phyloP scores from a whole-genome alignment of 345 rosid genomes.

The Anacardium occidentale region DNA sequence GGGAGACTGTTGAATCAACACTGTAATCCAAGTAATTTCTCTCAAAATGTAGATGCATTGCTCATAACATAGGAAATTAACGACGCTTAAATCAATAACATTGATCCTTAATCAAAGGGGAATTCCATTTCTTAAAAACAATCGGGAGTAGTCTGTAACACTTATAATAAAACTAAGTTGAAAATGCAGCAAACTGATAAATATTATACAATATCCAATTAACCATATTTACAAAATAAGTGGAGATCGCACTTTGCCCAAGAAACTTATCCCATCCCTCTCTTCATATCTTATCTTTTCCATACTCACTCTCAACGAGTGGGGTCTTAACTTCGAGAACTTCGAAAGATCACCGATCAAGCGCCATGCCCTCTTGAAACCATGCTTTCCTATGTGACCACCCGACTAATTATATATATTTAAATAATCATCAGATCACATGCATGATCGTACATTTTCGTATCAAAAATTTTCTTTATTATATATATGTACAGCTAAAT shows the following conservation, averaged over 20 bases:
- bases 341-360: slow-evolving; percentile 38
- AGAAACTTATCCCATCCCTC: slow-evolving; percentile 61
- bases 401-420: background rate
- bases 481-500: slow-evolving; percentile 9
- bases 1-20: background rate
- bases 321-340: slow-evolving; percentile 53
- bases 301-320: slow-evolving; percentile 47
- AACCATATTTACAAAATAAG: slow-evolving; percentile 16
- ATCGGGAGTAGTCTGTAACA: background rate
- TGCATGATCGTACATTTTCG: slow-evolving; percentile 62
- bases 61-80: background rate
- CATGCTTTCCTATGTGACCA: background rate
- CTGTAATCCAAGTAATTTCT: no score
- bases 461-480: slow-evolving; percentile 31
- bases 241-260: slow-evolving; percentile 62
- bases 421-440: slow-evolving; percentile 8
- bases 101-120: slow-evolving; percentile 6
- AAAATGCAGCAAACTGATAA: slow-evolving; percentile 14
- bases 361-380: slow-evolving; percentile 23
- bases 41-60: background rate
- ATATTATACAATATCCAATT: slow-evolving; percentile 38
- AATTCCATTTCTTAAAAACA: background rate
- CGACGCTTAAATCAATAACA: background rate
- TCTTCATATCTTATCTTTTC: slow-evolving; percentile 56
- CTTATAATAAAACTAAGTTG: background rate